Conservation (phyloP, 495 filamentous ascomycete genomes). For the Annulohypoxylon bovei region DNA sequence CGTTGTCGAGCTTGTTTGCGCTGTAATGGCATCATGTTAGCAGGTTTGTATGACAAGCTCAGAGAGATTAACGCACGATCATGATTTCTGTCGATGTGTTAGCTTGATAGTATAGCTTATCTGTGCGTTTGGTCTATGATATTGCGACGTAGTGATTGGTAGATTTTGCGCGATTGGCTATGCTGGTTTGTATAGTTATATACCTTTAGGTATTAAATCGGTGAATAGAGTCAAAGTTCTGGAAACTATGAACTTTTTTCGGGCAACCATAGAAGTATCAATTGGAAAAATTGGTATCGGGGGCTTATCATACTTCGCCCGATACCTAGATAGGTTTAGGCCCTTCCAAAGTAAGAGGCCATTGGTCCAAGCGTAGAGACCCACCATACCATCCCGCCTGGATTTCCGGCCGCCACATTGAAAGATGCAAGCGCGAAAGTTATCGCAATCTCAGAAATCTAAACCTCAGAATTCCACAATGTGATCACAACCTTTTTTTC, state of each 20-base stretch:
- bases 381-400: conserved; percentile 36
- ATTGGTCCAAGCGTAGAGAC: conserved; percentile 26
- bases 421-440: conserved; percentile 42
- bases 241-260: conserved; percentile 7
- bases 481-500: conserved; percentile 23
- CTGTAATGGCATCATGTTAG: conserved; percentile 46
- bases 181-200: background rate
- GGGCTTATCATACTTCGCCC: conserved; percentile 24
- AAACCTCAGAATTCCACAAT: conserved; percentile 40
- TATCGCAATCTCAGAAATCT: conserved; percentile 43
- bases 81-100: conserved; percentile 17
- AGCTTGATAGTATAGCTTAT: background rate
- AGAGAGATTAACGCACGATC: conserved; percentile 36
- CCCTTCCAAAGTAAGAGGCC: background rate
- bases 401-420: conserved; percentile 40
- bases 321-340: conserved; percentile 17
- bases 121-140: background rate
- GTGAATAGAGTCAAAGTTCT: background rate
- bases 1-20: conserved; percentile 83
- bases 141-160: background rate
- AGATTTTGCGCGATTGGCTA: background rate
- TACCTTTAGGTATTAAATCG: background rate
- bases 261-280: conserved; percentile 1
- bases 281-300: conserved; percentile 37
- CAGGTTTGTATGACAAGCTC: background rate